Conservation (phyloP, 352 stramenopile species). For the Pythium aquatile region DNA sequence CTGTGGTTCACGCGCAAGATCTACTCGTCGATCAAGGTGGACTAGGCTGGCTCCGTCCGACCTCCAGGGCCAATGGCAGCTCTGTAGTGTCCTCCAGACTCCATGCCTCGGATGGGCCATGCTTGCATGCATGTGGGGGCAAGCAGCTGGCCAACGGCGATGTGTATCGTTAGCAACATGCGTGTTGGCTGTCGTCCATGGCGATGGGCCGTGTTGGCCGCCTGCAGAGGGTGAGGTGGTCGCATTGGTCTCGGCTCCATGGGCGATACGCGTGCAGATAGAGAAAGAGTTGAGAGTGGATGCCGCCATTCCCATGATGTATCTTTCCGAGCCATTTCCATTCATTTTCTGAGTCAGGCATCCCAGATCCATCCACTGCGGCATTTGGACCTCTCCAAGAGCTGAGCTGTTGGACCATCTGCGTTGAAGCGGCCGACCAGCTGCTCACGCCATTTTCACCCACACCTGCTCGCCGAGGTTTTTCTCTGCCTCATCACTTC, state of each 20-base stretch:
- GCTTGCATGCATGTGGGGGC: neutral
- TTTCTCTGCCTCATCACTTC: constrained; percentile 14
- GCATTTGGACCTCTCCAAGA: constrained; percentile 3
- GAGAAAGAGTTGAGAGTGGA: neutral
- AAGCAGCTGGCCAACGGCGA: constrained; percentile 3
- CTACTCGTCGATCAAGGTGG: constrained; percentile 97
- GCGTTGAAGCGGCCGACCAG: constrained; percentile 16
- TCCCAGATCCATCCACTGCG: neutral
- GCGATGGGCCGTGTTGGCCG: neutral
- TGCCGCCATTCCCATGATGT: neutral
- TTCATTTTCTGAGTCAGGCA: neutral
- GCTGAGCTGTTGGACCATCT: constrained; percentile 9
- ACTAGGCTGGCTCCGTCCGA: constrained; percentile 57
- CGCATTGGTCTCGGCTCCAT: neutral
- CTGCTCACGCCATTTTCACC: neutral
- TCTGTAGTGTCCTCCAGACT: neutral
- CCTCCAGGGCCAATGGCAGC: neutral
- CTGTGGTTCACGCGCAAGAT: constrained; percentile 99
- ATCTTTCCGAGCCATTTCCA: neutral
- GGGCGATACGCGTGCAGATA: neutral
- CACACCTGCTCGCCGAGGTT: constrained; percentile 10
- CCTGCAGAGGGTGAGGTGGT: neutral
- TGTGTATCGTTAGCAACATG: constrained; percentile 15
- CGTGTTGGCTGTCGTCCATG: constrained; percentile 1
- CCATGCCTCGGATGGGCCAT: neutral